Conservation (phyloP, 805 yeast genomes). For the Starmerella stigmatis region DNA sequence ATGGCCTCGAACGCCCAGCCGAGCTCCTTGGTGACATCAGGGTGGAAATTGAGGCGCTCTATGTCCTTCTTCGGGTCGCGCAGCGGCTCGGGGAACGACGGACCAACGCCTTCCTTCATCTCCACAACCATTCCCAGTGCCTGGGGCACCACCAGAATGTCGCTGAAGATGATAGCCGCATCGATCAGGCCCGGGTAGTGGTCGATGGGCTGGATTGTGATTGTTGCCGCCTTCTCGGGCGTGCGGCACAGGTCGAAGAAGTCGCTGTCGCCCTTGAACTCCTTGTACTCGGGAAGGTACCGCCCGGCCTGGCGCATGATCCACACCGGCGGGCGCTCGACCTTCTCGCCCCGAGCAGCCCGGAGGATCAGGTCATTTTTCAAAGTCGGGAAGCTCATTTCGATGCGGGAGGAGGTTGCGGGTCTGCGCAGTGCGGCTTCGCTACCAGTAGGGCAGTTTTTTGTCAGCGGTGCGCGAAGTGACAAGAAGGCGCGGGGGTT, state of each 20-base stretch:
- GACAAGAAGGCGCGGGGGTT: too few relatives aligned
- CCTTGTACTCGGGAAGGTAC: conserved; percentile 69
- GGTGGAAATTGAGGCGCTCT: conserved; percentile 37
- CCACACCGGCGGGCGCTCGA: conserved; percentile 91
- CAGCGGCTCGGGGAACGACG: conserved; percentile 81
- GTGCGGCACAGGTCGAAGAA: conserved; percentile 93
- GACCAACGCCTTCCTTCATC: conserved; percentile 92
- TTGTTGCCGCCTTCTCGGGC: conserved; percentile 84
- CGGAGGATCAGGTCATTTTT: conserved; percentile 84
- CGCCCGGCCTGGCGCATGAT: conserved; percentile 28
- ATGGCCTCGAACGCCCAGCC: conserved; percentile 96
- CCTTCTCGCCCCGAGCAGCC: conserved; percentile 81
- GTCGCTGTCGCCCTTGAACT: conserved; percentile 73
- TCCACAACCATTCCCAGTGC: conserved; percentile 94
- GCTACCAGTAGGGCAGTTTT: too few relatives aligned
- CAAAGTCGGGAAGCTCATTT: conserved; percentile 41
- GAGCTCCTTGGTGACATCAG: conserved; percentile 63
- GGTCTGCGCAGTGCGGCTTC: too few relatives aligned
- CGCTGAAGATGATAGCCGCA: conserved; percentile 94
- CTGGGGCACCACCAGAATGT: conserved; percentile 91
- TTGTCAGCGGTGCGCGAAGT: conserved; percentile 3
- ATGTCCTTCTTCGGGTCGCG: conserved; percentile 59
- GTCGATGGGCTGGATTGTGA: conserved; percentile 90
- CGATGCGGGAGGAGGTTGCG: too few relatives aligned
- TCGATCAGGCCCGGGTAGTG: conserved; percentile 83